Evolutionary conservation across 495 filamentous ascomycete species (phyloP).

Genomic region (Apiosordaria backusii): DNA sequence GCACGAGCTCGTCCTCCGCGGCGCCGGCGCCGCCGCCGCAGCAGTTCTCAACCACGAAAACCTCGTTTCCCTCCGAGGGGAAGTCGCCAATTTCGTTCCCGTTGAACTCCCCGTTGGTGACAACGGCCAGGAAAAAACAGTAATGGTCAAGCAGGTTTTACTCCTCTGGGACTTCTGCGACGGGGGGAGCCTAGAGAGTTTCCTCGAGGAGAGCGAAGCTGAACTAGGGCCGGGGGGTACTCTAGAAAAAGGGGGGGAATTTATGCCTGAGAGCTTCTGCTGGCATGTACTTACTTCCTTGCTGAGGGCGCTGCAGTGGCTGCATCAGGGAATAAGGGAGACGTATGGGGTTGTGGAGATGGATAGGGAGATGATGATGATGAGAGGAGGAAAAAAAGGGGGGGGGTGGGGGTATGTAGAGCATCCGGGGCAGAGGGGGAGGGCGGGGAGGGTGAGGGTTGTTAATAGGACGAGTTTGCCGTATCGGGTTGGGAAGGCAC

Average conservation of each 20-base stretch:
- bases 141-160: constrained; percentile 9
- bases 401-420: not conserved
- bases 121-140: not conserved
- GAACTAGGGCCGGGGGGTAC: not conserved
- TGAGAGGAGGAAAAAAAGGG: constrained; percentile 3
- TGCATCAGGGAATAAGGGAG: constrained; percentile 40
- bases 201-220: constrained; percentile 24
- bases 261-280: constrained; percentile 41
- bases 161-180: constrained; percentile 43
- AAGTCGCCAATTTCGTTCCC: constrained; percentile 10
- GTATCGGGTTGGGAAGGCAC: no score
- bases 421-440: not conserved
- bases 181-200: constrained; percentile 32
- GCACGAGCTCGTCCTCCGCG: constrained; percentile 4
- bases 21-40: constrained; percentile 16
- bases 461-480: not conserved
- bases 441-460: constrained; percentile 10
- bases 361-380: not conserved
- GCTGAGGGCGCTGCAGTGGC: constrained; percentile 39
- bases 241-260: constrained; percentile 7
- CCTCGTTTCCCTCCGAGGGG: constrained; percentile 35
- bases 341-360: constrained; percentile 9
- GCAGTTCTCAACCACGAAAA: constrained; percentile 44
- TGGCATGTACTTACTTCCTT: constrained; percentile 45
- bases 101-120: not conserved